Evolutionary conservation across 306 rosid species (phyloP).

Genomic region (Boehmeria nivea): DNA sequence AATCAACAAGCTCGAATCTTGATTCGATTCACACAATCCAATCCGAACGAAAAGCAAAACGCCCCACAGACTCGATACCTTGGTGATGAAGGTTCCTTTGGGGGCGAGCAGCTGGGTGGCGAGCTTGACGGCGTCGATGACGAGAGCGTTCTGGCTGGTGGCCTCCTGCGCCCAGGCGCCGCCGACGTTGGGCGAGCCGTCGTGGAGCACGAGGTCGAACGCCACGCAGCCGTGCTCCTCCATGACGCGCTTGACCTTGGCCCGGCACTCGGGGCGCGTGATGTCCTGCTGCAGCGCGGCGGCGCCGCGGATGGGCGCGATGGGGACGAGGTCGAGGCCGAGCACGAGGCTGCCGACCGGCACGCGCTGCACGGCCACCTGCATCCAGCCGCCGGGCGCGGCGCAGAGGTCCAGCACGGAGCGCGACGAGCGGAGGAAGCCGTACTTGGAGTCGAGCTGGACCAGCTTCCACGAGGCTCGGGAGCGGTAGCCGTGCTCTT

Average conservation of each 20-base stretch:
- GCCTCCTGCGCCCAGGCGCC: slow-evolving; percentile 99
- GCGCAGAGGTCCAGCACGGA: slow-evolving; percentile 97
- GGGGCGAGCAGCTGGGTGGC: slow-evolving; percentile 85
- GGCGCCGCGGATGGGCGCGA: slow-evolving; percentile 71
- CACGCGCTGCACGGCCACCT: slow-evolving; percentile 75
- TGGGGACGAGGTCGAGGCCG: slow-evolving; percentile 80
- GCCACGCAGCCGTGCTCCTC: slow-evolving; percentile 38
- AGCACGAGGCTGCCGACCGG: slow-evolving; percentile 70
- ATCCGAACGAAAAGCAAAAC: too few species aligned
- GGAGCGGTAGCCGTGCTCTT: slow-evolving; percentile 90
- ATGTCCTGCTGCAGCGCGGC: slow-evolving; percentile 74
- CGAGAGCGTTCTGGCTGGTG: slow-evolving; percentile 76
- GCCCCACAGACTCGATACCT: slow-evolving; percentile 50
- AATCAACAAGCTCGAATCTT: too few species aligned
- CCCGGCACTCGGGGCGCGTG: slow-evolving; percentile 61
- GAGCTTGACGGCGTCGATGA: slow-evolving; percentile 67
- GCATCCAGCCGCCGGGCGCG: slow-evolving; percentile 99
- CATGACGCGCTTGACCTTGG: slow-evolving; percentile 62
- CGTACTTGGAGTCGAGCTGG: slow-evolving; percentile 66
- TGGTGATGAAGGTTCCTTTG: slow-evolving; percentile 73
- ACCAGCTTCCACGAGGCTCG: slow-evolving; percentile 90
- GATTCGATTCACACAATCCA: too few species aligned
- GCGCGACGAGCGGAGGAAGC: slow-evolving; percentile 65
- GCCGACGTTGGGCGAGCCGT: slow-evolving; percentile 89
- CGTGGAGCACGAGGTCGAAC: slow-evolving; percentile 68